Percentiles rank a stretch among this genome's conserved stretches.
Evolutionary conservation across 805 yeast species (phyloP).

Genomic region (Candida maesae): DNA sequence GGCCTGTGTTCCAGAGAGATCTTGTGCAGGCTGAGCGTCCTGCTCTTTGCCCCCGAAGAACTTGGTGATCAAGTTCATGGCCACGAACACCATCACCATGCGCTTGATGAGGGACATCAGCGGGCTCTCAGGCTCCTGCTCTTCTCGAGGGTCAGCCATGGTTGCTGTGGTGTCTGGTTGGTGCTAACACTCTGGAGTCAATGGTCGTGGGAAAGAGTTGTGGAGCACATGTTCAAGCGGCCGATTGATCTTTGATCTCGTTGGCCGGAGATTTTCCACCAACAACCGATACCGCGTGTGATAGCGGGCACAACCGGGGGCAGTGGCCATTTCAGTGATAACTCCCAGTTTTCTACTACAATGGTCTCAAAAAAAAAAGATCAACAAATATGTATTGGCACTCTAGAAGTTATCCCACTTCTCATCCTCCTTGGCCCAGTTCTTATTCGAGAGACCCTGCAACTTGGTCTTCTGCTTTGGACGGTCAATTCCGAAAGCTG

Average conservation of each 20-base stretch:
- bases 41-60: conserved; percentile 1
- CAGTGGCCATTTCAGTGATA: too few species aligned
- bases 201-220: too few species aligned
- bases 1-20: background rate
- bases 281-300: background rate
- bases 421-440: conserved; percentile 47
- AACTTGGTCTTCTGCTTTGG: conserved; percentile 59
- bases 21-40: background rate
- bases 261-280: background rate
- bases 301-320: too few species aligned
- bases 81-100: conserved; percentile 10
- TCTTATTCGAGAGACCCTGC: conserved; percentile 43
- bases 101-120: conserved; percentile 11
- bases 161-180: too few species aligned
- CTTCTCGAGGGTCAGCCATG: conserved; percentile 1
- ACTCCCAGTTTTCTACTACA: too few species aligned
- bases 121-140: conserved; percentile 3
- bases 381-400: too few species aligned
- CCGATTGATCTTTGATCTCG: background rate
- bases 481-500: conserved; percentile 63
- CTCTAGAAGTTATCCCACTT: conserved; percentile 64
- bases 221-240: too few species aligned
- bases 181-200: too few species aligned
- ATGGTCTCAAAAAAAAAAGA: background rate
- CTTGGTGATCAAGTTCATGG: conserved; percentile 8